phyloP scores from a whole-genome alignment of 805 yeast species.

The Middelhovenomyces tepae region DNA sequence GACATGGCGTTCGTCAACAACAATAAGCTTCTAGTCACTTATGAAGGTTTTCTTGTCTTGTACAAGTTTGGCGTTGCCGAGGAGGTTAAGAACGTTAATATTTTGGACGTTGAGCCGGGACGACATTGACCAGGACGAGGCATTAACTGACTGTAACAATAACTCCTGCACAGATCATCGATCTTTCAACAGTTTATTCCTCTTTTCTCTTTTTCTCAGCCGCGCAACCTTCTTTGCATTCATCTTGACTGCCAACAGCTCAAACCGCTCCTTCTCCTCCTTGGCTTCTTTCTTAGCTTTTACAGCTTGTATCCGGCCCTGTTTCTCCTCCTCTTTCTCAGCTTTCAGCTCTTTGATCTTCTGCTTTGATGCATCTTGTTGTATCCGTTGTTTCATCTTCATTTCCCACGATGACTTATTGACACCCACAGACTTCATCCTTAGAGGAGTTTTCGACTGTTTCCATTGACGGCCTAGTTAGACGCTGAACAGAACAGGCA shows the following conservation, averaged over 20 bases:
- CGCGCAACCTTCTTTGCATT: constrained; percentile 88
- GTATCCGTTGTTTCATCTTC: constrained; percentile 56
- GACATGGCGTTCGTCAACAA: no score
- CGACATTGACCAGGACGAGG: not conserved
- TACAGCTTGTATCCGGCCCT: constrained; percentile 30
- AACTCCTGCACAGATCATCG: constrained; percentile 52
- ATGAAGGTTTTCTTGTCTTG: no score
- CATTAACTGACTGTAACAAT: not conserved
- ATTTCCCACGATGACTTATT: constrained; percentile 50
- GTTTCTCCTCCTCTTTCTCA: constrained; percentile 59
- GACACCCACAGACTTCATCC: constrained; percentile 37
- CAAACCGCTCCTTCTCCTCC: constrained; percentile 86
- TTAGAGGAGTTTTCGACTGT: constrained; percentile 27
- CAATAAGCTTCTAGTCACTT: no score
- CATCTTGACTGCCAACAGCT: constrained; percentile 74
- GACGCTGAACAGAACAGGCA: no score
- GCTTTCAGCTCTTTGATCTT: constrained; percentile 65
- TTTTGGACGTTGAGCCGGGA: constrained; percentile 1
- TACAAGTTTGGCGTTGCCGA: no score
- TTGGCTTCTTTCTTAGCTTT: constrained; percentile 72
- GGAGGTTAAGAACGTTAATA: no score
- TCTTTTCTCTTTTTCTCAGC: constrained; percentile 82
- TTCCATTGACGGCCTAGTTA: constrained; percentile 35
- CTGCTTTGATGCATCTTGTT: constrained; percentile 58
- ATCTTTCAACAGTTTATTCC: constrained; percentile 87